phyloP scores from a whole-genome alignment of 805 yeast species.

The Hanseniaspora pseudoguilliermondii region DNA sequence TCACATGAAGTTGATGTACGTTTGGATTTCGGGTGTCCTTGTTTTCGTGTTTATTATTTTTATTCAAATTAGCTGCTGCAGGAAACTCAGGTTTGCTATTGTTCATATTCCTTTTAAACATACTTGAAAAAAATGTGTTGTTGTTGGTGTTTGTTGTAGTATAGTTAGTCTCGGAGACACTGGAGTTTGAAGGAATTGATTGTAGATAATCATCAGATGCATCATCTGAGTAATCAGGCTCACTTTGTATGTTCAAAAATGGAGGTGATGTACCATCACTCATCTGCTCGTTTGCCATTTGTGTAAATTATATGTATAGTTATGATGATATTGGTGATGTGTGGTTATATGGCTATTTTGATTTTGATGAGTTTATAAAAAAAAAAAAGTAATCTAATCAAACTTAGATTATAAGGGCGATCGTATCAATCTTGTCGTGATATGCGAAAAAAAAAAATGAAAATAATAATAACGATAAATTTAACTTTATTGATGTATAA shows the following conservation, averaged over 20 bases:
- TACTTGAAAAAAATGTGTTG: constrained; percentile 7
- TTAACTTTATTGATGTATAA: neutral
- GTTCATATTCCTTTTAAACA: neutral
- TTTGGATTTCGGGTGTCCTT: neutral
- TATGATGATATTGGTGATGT: neutral
- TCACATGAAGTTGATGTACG: neutral
- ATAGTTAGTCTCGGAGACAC: neutral
- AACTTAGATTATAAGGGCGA: too few relatives aligned
- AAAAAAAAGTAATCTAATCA: too few relatives aligned
- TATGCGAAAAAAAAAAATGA: neutral
- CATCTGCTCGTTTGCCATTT: neutral
- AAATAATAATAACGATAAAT: neutral
- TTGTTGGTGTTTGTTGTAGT: neutral
- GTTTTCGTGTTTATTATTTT: neutral
- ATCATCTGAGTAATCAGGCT: constrained; percentile 9
- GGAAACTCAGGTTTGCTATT: neutral
- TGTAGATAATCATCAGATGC: neutral
- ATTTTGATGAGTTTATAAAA: too few relatives aligned
- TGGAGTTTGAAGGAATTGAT: neutral
- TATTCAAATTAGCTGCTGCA: neutral
- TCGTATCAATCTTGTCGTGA: neutral
- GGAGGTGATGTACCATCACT: neutral
- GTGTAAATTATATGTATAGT: too few relatives aligned
- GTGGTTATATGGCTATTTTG: too few relatives aligned
- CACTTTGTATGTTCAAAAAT: constrained; percentile 2